Evolutionary conservation across 495 filamentous ascomycete species (phyloP), one percentile per base, ranked within the genome.

Genomic region (Penicillium salamii): DNA sequence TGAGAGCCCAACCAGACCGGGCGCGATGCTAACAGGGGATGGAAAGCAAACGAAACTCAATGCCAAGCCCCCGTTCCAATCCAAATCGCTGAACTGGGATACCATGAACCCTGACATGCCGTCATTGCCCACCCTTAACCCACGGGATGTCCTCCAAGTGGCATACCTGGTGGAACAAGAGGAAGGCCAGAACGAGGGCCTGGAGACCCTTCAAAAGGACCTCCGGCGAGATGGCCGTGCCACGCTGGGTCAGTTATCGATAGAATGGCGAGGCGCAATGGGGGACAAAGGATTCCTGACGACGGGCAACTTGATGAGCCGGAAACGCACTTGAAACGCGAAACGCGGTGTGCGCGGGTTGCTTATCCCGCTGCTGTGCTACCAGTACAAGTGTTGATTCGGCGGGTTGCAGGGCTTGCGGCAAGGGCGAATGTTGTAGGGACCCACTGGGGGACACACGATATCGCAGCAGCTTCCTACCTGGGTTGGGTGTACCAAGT

Each of bases 261-360:
- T 98, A 35, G 84, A 88, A 52, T 98, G 93, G 93, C 75, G 90
- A 49, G 85, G 85, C 42, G 79, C 86, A 48, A 91, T 96, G 87
- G 93, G 93, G 3, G 91, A 95, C 70, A 79, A 82, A 53, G 93
- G 93, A 5, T 88, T 84, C 58, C 74, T 98, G 58, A 87, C 81
- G 28, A 98, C 93, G 14, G 90, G 91, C 18, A 91, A 85, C 74
- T 67, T 98, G 50, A 83, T 89, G 34, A 82, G 78, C 46, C 71
- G 78, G 57, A 76, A 69, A 62, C 73, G 77, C 59, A 68, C 66
- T 59, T 70, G 65, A 63, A 56, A 57, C 54, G 52, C 52, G 49
- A 63, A 56, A 57, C 54, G 52, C 52, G 49, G 49, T 56, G 54
- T 51, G 50, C 35, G 32, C 24, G 28, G 35, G 41, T 35, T 31